These are phyloP conservation scores for Leishmania major DNA, from an alignment of 208 protist species.

Conservation along the genomic window DNA sequence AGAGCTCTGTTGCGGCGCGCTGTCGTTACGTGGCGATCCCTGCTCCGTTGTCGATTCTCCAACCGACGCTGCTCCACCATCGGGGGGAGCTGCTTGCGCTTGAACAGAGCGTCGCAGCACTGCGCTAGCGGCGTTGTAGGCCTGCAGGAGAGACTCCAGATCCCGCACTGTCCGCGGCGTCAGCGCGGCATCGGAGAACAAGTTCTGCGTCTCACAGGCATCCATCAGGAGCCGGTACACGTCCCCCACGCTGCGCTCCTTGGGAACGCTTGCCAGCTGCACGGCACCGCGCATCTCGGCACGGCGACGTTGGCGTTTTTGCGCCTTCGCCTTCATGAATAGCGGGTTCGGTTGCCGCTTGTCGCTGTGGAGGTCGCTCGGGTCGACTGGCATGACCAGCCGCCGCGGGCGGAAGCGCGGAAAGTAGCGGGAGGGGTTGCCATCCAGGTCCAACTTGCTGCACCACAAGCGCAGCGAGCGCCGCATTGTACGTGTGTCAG, in stretches of 20 bases:
- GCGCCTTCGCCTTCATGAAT: constrained; percentile 44
- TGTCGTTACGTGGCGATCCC: neutral
- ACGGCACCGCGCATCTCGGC: constrained; percentile 63
- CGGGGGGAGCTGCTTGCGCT: neutral
- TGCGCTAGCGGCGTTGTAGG: neutral
- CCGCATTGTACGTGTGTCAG: constrained; percentile 13
- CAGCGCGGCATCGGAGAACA: constrained; percentile 25
- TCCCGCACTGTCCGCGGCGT: constrained; percentile 23
- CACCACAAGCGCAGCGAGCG: constrained; percentile 25
- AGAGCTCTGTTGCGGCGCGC: constrained; percentile 4
- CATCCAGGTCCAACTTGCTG: constrained; percentile 50
- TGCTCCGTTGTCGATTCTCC: neutral
- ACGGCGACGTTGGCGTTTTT: constrained; percentile 37
- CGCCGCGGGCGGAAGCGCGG: constrained; percentile 82
- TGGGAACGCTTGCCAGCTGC: constrained; percentile 60
- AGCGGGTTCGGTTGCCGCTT: constrained; percentile 59
- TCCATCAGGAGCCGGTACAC: constrained; percentile 76
- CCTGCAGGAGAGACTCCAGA: constrained; percentile 16
- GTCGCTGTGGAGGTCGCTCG: constrained; percentile 57
- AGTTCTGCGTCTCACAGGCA: constrained; percentile 42
- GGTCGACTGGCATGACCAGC: constrained; percentile 89
- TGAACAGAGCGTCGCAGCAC: neutral
- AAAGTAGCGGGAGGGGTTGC: constrained; percentile 61
- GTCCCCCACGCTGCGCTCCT: constrained; percentile 85
- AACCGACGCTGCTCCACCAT: neutral